Evolutionary conservation across 2,329 filamentous ascomycete genomes (phyloP).

Genomic region (Aureobasidium pullulans): DNA sequence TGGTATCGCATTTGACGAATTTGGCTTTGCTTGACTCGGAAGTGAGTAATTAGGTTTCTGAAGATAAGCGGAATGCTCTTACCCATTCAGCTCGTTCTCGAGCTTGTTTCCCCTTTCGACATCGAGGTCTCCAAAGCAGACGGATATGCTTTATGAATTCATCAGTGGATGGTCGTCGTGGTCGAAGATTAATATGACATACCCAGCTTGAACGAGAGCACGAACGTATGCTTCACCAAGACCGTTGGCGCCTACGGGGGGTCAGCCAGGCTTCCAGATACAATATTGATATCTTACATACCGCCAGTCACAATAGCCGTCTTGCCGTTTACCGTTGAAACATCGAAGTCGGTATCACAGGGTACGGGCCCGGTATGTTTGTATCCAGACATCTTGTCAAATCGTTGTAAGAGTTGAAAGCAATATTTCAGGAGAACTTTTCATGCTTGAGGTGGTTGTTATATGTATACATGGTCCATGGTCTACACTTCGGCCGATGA

Average conservation of each 20-base stretch:
- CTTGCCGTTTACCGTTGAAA: neutral
- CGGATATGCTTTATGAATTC: slow-evolving; percentile 23
- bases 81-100: slow-evolving; percentile 21
- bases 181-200: neutral
- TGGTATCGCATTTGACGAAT: slow-evolving; percentile 26
- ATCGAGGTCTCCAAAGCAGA: slow-evolving; percentile 29
- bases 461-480: no score
- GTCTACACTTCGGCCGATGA: no score
- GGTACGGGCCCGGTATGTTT: neutral
- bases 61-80: neutral
- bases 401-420: neutral
- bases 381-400: neutral
- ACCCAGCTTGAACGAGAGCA: neutral
- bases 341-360: neutral
- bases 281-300: neutral
- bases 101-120: slow-evolving; percentile 23
- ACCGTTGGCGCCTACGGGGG: slow-evolving; percentile 24
- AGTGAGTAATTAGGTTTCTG: no score
- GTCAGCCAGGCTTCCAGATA: neutral
- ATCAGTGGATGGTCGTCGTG: neutral
- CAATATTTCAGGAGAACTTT: no score
- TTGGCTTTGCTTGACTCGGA: slow-evolving; percentile 18
- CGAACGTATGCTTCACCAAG: slow-evolving; percentile 3
- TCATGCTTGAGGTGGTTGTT: no score
- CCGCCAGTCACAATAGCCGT: neutral